These are phyloP conservation scores for Trametes maxima DNA, from an alignment of 768 basidiomycete genomes.

Conservation along the genomic window DNA sequence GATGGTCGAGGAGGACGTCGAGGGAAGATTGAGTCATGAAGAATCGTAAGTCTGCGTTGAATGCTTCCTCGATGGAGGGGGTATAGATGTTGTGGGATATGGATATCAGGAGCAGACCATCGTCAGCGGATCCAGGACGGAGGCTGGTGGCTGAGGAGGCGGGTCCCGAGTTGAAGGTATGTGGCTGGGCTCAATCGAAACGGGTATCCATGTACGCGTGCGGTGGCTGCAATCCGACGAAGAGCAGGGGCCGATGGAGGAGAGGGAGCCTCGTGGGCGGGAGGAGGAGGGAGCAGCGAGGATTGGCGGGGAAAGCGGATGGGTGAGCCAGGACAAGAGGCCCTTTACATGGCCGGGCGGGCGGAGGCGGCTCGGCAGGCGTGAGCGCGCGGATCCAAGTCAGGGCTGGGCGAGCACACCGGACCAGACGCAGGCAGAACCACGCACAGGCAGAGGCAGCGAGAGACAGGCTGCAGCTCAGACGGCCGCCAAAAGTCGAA, in stretches of 20 bases:
- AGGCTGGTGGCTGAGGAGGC: not conserved
- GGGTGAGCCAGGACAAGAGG: not conserved
- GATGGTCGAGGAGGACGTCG: not conserved
- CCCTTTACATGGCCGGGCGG: not conserved
- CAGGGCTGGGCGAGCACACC: not conserved
- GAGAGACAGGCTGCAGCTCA: too few species aligned
- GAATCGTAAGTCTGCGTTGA: constrained; percentile 1
- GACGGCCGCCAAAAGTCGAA: constrained; percentile 12
- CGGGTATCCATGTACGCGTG: not conserved
- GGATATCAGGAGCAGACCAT: constrained; percentile 1
- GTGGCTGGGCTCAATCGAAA: not conserved
- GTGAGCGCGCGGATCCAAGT: not conserved
- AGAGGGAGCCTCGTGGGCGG: not conserved
- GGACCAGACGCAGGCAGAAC: too few species aligned
- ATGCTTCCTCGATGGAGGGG: not conserved
- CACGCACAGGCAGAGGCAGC: too few species aligned
- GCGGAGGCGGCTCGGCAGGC: not conserved
- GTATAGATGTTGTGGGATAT: not conserved
- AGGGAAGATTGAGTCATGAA: constrained; percentile 4
- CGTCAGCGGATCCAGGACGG: not conserved
- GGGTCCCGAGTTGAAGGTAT: not conserved
- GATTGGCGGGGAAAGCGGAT: not conserved
- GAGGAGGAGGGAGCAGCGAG: not conserved
- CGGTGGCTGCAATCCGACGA: not conserved
- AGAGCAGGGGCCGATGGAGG: not conserved